Evolutionary conservation across 2,329 filamentous ascomycete species (phyloP).

Genomic region (Cadophora gregata): DNA sequence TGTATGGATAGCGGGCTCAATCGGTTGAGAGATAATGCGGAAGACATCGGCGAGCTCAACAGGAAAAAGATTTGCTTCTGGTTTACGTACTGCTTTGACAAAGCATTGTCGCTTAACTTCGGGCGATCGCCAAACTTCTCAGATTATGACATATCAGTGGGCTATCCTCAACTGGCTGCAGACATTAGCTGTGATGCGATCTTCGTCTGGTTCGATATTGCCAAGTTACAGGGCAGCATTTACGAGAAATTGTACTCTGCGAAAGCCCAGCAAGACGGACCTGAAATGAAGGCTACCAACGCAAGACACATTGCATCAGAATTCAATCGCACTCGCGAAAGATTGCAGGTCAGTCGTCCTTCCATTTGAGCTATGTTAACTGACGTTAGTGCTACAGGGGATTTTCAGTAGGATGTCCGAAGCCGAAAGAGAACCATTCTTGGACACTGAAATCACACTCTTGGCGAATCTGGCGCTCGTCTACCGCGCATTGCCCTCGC

Average conservation of each 20-base stretch:
- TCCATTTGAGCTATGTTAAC: neutral
- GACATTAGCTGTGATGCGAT: neutral
- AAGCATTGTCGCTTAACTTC: slow-evolving; percentile 24
- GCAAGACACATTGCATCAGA: slow-evolving; percentile 17
- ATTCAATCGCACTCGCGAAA: neutral
- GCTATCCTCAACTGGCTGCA: slow-evolving; percentile 10
- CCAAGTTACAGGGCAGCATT: slow-evolving; percentile 17
- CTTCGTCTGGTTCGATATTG: slow-evolving; percentile 20
- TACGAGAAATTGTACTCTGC: slow-evolving; percentile 28
- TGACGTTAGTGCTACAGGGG: neutral
- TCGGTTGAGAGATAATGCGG: slow-evolving; percentile 17
- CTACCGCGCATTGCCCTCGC: slow-evolving; percentile 24
- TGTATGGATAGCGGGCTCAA: slow-evolving; percentile 26
- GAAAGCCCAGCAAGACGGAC: slow-evolving; percentile 14
- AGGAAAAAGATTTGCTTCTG: slow-evolving; percentile 21
- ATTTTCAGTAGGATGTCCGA: slow-evolving; percentile 3
- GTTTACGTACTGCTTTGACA: slow-evolving; percentile 25
- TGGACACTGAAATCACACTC: slow-evolving; percentile 22
- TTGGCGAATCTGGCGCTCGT: slow-evolving; percentile 20
- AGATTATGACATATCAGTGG: slow-evolving; percentile 22
- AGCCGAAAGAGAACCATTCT: slow-evolving; percentile 14
- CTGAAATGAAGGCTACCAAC: neutral
- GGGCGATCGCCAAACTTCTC: slow-evolving; percentile 25
- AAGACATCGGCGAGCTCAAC: slow-evolving; percentile 1
- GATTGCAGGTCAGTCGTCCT: neutral